A percentile compares a stretch with the other conserved stretches of the same genome.
These are phyloP conservation scores for Volvariella surrecta DNA, from an alignment of 1,284 basidiomycete species.

Conservation along the genomic window DNA sequence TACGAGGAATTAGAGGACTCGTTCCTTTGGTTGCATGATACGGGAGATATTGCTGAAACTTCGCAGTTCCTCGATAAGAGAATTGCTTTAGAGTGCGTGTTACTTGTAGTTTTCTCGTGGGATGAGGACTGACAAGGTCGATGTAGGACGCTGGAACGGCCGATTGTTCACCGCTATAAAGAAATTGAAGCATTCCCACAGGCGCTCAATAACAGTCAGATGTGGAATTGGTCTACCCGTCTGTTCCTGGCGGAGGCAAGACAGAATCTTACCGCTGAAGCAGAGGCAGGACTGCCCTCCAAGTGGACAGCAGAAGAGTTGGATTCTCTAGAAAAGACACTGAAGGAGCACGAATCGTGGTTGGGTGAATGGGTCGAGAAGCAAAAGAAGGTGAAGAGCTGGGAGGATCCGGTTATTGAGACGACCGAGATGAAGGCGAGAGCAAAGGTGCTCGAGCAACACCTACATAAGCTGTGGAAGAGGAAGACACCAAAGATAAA, in stretches of 20 bases:
- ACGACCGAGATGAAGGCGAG: slow-evolving; percentile 77
- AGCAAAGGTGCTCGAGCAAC: slow-evolving; percentile 71
- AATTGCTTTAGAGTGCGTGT: slow-evolving; percentile 70
- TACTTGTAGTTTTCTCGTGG: background rate
- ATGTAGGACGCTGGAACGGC: slow-evolving; percentile 66
- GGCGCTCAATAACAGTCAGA: slow-evolving; percentile 70
- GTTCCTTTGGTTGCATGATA: slow-evolving; percentile 78
- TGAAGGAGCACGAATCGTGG: slow-evolving; percentile 78
- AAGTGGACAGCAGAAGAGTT: slow-evolving; percentile 83
- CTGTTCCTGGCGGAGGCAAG: slow-evolving; percentile 78
- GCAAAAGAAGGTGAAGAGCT: slow-evolving; percentile 64
- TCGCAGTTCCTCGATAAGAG: slow-evolving; percentile 68
- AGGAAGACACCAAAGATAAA: slow-evolving; percentile 53
- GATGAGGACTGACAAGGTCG: slow-evolving; percentile 5
- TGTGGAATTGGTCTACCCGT: slow-evolving; percentile 75
- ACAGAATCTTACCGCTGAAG: slow-evolving; percentile 59
- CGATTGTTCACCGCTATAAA: slow-evolving; percentile 78
- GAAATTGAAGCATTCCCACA: slow-evolving; percentile 75
- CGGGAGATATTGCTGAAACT: slow-evolving; percentile 80
- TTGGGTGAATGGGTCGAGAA: slow-evolving; percentile 70
- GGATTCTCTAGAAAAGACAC: slow-evolving; percentile 59
- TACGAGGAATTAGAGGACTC: slow-evolving; percentile 59
- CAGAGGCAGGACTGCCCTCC: slow-evolving; percentile 47
- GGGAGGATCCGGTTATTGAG: slow-evolving; percentile 77
- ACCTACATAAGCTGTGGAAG: slow-evolving; percentile 59